Percentiles rank a stretch among this genome's conserved stretches.
Conservation (phyloP, 2,329 filamentous ascomycete genomes). For the Ophiocordyceps camponoti-floridani region DNA sequence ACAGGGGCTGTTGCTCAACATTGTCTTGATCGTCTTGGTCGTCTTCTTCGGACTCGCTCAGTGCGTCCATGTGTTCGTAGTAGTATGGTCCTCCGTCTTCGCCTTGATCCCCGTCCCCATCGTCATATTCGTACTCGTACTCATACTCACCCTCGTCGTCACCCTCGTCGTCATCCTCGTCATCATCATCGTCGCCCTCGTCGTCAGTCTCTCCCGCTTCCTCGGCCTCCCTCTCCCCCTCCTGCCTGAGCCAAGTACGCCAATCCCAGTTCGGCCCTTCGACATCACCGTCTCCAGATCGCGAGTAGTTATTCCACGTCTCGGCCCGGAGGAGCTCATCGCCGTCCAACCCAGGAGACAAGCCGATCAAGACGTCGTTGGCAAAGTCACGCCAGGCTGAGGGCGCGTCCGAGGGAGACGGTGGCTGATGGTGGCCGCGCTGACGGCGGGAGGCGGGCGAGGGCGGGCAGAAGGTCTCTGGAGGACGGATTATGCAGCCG, state of each 20-base stretch:
- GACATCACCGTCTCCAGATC: conserved; percentile 2
- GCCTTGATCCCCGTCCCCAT: neutral
- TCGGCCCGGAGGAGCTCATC: conserved; percentile 10
- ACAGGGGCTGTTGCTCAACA: conserved; percentile 3
- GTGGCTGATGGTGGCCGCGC: conserved; percentile 1
- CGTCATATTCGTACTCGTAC: neutral
- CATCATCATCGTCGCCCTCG: neutral
- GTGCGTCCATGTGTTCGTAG: no score
- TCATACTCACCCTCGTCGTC: neutral
- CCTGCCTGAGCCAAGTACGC: conserved; percentile 6
- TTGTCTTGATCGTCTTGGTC: conserved; percentile 4
- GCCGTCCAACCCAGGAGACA: conserved; percentile 6
- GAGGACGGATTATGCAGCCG: conserved; percentile 11
- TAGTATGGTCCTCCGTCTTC: no score
- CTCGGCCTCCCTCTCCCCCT: neutral
- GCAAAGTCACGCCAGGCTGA: conserved; percentile 11
- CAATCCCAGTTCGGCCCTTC: conserved; percentile 7
- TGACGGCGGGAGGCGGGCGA: neutral
- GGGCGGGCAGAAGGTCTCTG: neutral
- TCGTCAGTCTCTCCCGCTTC: neutral
- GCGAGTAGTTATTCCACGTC: conserved; percentile 6
- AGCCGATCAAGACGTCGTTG: conserved; percentile 8
- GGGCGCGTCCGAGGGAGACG: conserved; percentile 4
- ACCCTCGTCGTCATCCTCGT: neutral
- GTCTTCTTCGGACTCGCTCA: neutral